A percentile compares a stretch with the other conserved stretches of the same genome.
phyloP scores from a whole-genome alignment of 225 moss, liverwort and hornwort species.

The Marchantia polymorpha region DNA sequence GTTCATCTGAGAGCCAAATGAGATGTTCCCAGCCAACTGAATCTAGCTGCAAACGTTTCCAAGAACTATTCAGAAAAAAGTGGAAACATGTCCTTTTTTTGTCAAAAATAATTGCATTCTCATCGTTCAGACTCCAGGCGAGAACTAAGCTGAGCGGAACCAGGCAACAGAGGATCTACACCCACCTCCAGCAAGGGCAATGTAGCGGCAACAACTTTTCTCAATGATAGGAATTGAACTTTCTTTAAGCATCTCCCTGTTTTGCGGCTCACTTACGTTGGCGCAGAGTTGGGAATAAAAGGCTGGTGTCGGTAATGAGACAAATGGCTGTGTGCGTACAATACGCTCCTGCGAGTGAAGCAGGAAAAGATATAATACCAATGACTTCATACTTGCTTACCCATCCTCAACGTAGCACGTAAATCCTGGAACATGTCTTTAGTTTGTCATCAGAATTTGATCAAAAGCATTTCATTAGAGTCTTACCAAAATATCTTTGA shows the following conservation, averaged over 20 bases:
- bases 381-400: too few species aligned
- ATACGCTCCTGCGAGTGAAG: conserved; percentile 56
- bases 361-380: background rate
- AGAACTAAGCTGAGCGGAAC: too few species aligned
- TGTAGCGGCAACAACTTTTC: background rate
- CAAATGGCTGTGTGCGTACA: conserved; percentile 58
- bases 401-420: background rate
- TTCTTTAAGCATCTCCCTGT: background rate
- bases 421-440: background rate
- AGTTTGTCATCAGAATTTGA: background rate
- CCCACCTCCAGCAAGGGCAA: background rate
- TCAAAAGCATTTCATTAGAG: background rate
- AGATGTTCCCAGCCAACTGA: conserved; percentile 74
- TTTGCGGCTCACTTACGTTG: conserved; percentile 50
- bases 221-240: background rate
- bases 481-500: conserved; percentile 74
- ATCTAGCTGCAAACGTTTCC: conserved; percentile 51
- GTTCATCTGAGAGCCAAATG: conserved; percentile 61
- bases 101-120: background rate
- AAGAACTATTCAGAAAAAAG: background rate
- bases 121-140: too few species aligned
- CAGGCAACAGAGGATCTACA: background rate
- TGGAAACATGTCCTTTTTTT: background rate
- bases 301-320: conserved; percentile 48
- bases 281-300: conserved; percentile 56